These are phyloP conservation scores for Perkinsus chesapeaki DNA, from an alignment of 169 alveolate genomes.

Conservation along the genomic window DNA sequence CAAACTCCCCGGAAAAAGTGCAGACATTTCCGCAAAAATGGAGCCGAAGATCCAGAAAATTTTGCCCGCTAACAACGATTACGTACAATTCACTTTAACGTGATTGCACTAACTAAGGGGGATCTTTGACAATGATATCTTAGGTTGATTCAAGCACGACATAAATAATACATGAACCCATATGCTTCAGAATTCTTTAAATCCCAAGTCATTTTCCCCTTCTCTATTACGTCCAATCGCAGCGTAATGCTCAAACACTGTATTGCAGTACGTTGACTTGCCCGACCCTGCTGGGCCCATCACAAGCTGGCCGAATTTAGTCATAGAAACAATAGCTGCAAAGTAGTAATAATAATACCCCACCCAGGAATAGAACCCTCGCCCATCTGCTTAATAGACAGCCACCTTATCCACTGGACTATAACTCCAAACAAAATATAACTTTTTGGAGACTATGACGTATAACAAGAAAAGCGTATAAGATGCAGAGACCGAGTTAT, in stretches of 20 bases:
- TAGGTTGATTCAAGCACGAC: too few relatives aligned
- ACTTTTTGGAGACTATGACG: not conserved
- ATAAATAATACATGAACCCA: too few relatives aligned
- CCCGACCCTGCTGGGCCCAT: conserved; percentile 91
- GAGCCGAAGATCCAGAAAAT: too few relatives aligned
- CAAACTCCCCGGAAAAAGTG: too few relatives aligned
- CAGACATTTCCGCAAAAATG: too few relatives aligned
- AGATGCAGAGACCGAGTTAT: not conserved
- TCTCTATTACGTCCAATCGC: conserved; percentile 39
- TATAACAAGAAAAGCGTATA: too few relatives aligned
- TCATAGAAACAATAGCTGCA: not conserved
- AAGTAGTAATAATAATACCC: not conserved
- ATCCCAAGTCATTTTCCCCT: not conserved
- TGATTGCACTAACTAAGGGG: too few relatives aligned
- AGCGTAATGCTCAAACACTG: conserved; percentile 65
- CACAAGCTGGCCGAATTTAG: conserved; percentile 63
- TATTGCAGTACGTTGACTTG: conserved; percentile 75
- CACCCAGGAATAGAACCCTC: not conserved
- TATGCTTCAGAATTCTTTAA: not conserved
- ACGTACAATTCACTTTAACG: too few relatives aligned
- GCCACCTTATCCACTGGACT: not conserved
- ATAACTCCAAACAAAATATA: not conserved
- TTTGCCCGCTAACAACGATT: too few relatives aligned
- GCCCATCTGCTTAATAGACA: not conserved
- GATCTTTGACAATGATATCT: too few relatives aligned